A percentile compares a stretch with the other conserved stretches of the same genome.
phyloP scores from a whole-genome alignment of 106 monocot species.

The Alisma plantagoaquatica region DNA sequence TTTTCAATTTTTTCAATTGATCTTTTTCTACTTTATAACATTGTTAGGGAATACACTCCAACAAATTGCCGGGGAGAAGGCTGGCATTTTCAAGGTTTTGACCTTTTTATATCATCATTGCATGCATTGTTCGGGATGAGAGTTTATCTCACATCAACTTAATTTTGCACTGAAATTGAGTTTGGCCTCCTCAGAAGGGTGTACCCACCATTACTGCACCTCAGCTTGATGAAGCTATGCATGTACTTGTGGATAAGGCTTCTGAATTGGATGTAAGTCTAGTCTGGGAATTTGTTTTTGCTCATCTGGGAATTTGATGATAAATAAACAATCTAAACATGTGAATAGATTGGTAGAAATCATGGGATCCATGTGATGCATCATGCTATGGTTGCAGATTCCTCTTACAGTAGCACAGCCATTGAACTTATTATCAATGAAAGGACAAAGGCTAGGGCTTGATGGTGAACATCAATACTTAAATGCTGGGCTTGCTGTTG shows the following conservation, averaged over 20 bases:
- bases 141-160: too few species aligned
- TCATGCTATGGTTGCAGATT: slow-evolving; percentile 28
- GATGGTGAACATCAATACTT: slow-evolving; percentile 80
- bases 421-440: slow-evolving; percentile 35
- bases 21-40: background rate
- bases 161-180: too few species aligned
- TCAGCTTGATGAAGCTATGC: slow-evolving; percentile 95
- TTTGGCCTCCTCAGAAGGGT: slow-evolving; percentile 50
- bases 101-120: too few species aligned
- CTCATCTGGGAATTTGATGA: too few species aligned
- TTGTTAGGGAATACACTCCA: slow-evolving; percentile 65
- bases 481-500: slow-evolving; percentile 85
- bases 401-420: slow-evolving; percentile 52
- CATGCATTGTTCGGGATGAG: too few species aligned
- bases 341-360: too few species aligned
- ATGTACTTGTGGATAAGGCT: slow-evolving; percentile 50
- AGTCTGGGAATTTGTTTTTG: too few species aligned
- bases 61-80: slow-evolving; percentile 95
- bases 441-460: slow-evolving; percentile 65
- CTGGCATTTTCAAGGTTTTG: slow-evolving; percentile 95
- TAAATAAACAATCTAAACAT: too few species aligned
- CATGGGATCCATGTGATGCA: too few species aligned
- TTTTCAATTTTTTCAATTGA: too few species aligned
- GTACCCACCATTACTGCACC: slow-evolving; percentile 79
- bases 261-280: slow-evolving; percentile 64